Evolutionary conservation across 1,139 yeast species (phyloP), one percentile per base, ranked within the genome.

Genomic region (Sugiyamaella novakii): DNA sequence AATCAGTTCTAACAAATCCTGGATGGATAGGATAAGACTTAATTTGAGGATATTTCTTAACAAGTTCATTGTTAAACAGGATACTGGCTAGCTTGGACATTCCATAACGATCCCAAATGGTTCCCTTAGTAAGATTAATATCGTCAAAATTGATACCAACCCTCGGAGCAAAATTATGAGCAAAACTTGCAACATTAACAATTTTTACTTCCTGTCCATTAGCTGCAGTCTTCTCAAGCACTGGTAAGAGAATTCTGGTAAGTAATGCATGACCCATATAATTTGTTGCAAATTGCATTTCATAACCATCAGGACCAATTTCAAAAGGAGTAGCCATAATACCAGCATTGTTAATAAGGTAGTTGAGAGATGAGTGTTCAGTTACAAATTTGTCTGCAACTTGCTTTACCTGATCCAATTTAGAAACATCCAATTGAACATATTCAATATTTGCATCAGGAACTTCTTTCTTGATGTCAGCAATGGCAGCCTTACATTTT

Each of bases 181-280:
- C 87, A 19, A 84, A 70, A 1, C 92, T 83, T n/a, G 87, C 77
- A 21, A 87, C 71, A 62, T 83, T 81, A 1, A 87, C 72, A 36
- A 87, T 75, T 52, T 92, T 66, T 1, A 84, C 81, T 46, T 63
- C 66, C 62, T 46, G 24, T 17, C 51, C 47, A 14, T n/a, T 15
- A 10, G 30, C 28, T 12, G 49, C 37, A 17, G 50, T 39, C 6
- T 37, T 30, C n/a, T 46, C 39, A 15, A 51, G 30, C 5, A 42
- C 19, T n/a, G 49, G 50, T 10, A 51, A 27, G 5, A 51, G 27
- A 6, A 31, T 28, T 27, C 41, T 21, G 3, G 51, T 48, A 14
- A 51, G 38, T 5, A 51, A 37, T 6, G 38, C 52, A 27, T 47
- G 54, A 5, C 54, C 51, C 47, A 51, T 37, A 21, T 51, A 45